Conservation (phyloP, 495 filamentous ascomycete genomes). For the Penicillium silybi region DNA sequence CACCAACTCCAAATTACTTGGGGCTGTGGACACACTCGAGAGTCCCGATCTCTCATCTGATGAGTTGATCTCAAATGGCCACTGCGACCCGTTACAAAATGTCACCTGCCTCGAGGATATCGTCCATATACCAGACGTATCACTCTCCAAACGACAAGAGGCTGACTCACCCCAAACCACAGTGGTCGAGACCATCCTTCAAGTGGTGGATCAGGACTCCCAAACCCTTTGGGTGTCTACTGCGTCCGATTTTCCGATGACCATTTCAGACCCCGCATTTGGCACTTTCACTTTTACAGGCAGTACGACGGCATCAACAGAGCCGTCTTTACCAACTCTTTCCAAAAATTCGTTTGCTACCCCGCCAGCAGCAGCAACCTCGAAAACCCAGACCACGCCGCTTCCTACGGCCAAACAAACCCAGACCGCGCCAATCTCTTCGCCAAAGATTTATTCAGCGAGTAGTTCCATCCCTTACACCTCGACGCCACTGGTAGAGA, state of each 20-base stretch:
- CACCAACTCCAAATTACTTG: background rate
- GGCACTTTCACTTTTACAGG: slow-evolving; percentile 10
- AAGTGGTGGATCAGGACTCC: slow-evolving; percentile 20
- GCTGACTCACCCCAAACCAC: slow-evolving; percentile 3
- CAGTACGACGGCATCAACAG: background rate
- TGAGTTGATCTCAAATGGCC: background rate
- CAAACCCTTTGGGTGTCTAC: slow-evolving; percentile 16
- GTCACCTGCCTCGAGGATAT: slow-evolving; percentile 6
- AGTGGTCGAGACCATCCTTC: slow-evolving; percentile 14
- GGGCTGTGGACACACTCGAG: background rate
- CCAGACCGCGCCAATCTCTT: slow-evolving; percentile 1
- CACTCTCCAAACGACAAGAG: slow-evolving; percentile 16
- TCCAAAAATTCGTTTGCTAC: background rate
- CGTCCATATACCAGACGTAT: background rate
- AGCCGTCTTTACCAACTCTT: background rate
- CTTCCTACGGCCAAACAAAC: slow-evolving; percentile 2
- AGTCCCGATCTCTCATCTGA: background rate
- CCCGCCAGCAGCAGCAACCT: background rate
- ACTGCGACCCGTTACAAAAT: slow-evolving; percentile 13
- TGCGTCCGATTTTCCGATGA: slow-evolving; percentile 14
- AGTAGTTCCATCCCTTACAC: slow-evolving; percentile 4
- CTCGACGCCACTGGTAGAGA: slow-evolving; percentile 14
- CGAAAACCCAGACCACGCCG: slow-evolving; percentile 1
- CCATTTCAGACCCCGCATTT: slow-evolving; percentile 12
- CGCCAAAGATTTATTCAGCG: slow-evolving; percentile 5